Evolutionary conservation across 225 moss, liverwort and hornwort species (phyloP).

Genomic region (Sphagnum tenellum): DNA sequence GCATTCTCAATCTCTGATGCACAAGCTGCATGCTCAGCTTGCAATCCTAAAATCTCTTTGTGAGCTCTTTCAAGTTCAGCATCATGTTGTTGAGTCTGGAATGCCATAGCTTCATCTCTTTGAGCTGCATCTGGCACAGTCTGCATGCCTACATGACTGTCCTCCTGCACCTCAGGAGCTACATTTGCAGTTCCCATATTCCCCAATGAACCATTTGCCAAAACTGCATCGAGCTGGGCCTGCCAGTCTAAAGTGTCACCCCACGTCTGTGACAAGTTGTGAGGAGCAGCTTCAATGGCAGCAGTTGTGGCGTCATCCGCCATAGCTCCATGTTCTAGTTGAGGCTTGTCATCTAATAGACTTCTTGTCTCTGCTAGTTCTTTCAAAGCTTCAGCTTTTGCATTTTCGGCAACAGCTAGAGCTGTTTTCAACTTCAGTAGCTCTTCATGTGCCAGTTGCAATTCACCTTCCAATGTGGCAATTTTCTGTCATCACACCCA

Average conservation of each 20-base stretch:
- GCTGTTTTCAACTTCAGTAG: constrained; percentile 37
- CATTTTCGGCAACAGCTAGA: constrained; percentile 19
- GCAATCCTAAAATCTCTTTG: constrained; percentile 21
- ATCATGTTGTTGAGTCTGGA: constrained; percentile 8
- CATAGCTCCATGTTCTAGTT: no score
- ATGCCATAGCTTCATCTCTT: constrained; percentile 13
- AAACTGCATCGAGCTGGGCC: constrained; percentile 41
- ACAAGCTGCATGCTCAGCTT: constrained; percentile 17
- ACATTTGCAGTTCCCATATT: constrained; percentile 5
- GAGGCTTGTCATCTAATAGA: constrained; percentile 37
- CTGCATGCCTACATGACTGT: constrained; percentile 15
- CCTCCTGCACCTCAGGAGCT: constrained; percentile 5
- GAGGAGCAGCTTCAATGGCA: no score
- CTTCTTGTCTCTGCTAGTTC: constrained; percentile 37
- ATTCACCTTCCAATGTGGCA: no score
- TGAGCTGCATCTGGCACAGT: constrained; percentile 15
- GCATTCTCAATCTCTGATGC: constrained; percentile 17
- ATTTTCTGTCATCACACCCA: no score
- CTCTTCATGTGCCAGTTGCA: constrained; percentile 17
- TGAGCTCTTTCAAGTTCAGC: constrained; percentile 23
- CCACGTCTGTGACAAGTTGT: no score
- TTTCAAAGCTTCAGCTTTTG: constrained; percentile 19
- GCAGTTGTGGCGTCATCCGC: no score
- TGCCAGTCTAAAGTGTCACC: constrained; percentile 32
- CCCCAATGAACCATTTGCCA: constrained; percentile 13